Percentiles rank a stretch among this genome's conserved stretches.
phyloP scores from a whole-genome alignment of 1,139 yeast genomes.

The Yamadazyma spencermartinsiae region DNA sequence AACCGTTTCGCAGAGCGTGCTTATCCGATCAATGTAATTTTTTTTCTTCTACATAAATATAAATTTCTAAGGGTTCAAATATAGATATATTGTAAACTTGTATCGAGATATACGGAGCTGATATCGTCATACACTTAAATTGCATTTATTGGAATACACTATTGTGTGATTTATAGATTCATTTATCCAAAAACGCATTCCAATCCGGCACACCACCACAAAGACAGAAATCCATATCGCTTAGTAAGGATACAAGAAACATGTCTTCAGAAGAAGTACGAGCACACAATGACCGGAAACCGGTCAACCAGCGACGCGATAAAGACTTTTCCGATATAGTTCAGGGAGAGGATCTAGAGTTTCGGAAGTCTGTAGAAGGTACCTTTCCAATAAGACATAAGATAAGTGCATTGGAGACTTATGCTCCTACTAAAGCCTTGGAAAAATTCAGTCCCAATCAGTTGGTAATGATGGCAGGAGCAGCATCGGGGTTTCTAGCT shows the following conservation, averaged over 20 bases:
- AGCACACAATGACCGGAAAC: background rate
- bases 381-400: slow-evolving; percentile 26
- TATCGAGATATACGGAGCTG: too few relatives aligned
- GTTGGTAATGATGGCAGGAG: slow-evolving; percentile 44
- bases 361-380: slow-evolving; percentile 24
- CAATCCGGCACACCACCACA: too few relatives aligned
- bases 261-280: background rate
- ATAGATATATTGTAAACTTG: too few relatives aligned
- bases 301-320: slow-evolving; percentile 4
- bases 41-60: background rate
- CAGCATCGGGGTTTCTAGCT: slow-evolving; percentile 47
- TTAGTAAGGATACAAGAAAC: too few relatives aligned
- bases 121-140: too few relatives aligned
- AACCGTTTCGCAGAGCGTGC: too few relatives aligned
- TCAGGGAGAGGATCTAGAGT: slow-evolving; percentile 43
- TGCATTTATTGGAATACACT: too few relatives aligned
- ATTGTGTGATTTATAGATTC: too few relatives aligned
- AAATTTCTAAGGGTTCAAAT: slow-evolving; percentile 4
- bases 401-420: slow-evolving; percentile 21
- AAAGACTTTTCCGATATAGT: slow-evolving; percentile 39
- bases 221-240: too few relatives aligned
- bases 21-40: background rate
- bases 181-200: too few relatives aligned
- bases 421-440: slow-evolving; percentile 25
- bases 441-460: slow-evolving; percentile 31